Conservation (phyloP, 2,329 filamentous ascomycete genomes). For the Alternaria infectoria region DNA sequence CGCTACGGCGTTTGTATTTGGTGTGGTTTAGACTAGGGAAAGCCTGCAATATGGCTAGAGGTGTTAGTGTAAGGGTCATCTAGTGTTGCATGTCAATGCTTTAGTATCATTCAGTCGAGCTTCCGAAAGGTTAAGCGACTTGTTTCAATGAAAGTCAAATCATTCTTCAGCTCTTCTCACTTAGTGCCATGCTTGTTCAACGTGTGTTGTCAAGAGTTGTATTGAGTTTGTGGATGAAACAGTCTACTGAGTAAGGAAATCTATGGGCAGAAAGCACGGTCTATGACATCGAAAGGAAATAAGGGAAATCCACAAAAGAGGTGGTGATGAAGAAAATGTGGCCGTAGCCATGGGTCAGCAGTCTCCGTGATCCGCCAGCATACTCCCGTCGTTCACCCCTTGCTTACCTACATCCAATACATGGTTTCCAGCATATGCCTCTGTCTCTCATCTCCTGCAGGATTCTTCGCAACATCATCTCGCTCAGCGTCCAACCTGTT, state of each 20-base stretch:
- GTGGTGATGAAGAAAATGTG: too few species aligned
- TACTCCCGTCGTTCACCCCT: too few species aligned
- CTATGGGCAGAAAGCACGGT: neutral
- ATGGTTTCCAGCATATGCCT: too few species aligned
- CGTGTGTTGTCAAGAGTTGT: too few species aligned
- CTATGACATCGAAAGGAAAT: neutral
- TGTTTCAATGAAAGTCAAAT: neutral
- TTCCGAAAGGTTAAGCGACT: neutral
- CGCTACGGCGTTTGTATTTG: neutral
- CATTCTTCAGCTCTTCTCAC: neutral
- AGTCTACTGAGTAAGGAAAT: neutral
- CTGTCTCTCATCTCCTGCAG: too few species aligned
- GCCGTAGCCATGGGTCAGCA: too few species aligned
- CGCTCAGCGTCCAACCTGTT: too few species aligned
- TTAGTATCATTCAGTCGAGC: neutral
- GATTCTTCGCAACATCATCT: too few species aligned
- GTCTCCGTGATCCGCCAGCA: too few species aligned
- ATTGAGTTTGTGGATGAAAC: too few species aligned
- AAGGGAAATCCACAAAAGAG: too few species aligned
- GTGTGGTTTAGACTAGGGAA: neutral
- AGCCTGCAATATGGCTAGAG: neutral
- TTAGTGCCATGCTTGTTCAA: neutral
- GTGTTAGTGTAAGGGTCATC: neutral
- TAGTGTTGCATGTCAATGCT: neutral
- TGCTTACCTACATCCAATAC: too few species aligned